Evolutionary conservation across 2,329 filamentous ascomycete species (phyloP).

Genomic region (Colletotrichum paranaense): DNA sequence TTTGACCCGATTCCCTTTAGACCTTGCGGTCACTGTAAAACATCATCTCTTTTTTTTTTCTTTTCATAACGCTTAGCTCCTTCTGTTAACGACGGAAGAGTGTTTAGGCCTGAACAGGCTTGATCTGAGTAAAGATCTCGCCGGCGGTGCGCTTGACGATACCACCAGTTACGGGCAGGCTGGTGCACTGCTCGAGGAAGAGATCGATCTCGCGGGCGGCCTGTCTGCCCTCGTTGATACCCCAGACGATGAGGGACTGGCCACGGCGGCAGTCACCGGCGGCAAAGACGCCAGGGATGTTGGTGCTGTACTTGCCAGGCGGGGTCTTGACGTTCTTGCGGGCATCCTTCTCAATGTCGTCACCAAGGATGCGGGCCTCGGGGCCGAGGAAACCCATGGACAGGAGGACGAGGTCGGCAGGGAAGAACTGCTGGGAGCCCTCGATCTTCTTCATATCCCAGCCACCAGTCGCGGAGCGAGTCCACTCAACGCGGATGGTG

Average conservation of each 20-base stretch:
- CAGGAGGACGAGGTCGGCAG: conserved; percentile 90
- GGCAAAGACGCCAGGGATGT: conserved; percentile 88
- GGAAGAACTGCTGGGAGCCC: conserved; percentile 94
- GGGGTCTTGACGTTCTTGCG: conserved; percentile 98
- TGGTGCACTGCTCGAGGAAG: conserved; percentile 83
- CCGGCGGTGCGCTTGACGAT: conserved; percentile 87
- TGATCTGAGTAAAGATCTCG: conserved; percentile 66
- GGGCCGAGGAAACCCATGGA: conserved; percentile 98
- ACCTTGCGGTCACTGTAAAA: not conserved
- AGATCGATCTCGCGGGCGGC: conserved; percentile 92
- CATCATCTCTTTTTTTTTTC: not conserved
- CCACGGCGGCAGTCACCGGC: conserved; percentile 95
- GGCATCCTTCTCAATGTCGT: conserved; percentile 89
- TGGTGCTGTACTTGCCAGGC: conserved; percentile 88
- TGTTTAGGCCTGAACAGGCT: conserved; percentile 38
- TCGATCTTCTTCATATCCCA: conserved; percentile 99
- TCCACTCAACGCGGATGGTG: conserved; percentile 96
- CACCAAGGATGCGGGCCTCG: conserved; percentile 86
- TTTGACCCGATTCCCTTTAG: not conserved
- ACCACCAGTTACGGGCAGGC: conserved; percentile 89
- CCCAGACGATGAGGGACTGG: conserved; percentile 96
- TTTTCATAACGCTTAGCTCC: not conserved
- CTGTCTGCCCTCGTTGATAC: conserved; percentile 97
- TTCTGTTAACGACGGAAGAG: not conserved
- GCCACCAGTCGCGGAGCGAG: conserved; percentile 85